Conservation (phyloP, 305 asterid genomes). For the Lippia alba region DNA sequence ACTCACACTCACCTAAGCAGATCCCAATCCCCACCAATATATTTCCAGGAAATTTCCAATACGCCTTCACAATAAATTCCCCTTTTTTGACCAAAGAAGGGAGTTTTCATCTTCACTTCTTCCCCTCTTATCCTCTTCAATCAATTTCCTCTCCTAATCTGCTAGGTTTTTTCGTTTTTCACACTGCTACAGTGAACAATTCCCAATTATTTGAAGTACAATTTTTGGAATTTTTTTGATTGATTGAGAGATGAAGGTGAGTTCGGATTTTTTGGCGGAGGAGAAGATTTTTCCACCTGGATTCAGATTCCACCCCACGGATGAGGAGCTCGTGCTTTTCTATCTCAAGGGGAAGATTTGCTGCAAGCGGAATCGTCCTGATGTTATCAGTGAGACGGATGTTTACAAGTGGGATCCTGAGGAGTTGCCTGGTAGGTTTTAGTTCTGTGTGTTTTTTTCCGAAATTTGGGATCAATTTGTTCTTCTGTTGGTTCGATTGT, state of each 20-base stretch:
- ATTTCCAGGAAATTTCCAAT: constrained; percentile 41
- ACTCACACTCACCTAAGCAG: constrained; percentile 33
- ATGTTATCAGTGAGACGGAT: constrained; percentile 80
- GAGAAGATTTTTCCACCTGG: constrained; percentile 71
- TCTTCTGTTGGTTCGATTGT: constrained; percentile 20
- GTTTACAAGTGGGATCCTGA: constrained; percentile 96
- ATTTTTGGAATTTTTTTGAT: background rate
- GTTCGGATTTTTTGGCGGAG: constrained; percentile 43
- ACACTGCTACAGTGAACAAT: constrained; percentile 6
- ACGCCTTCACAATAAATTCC: background rate
- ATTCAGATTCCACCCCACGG: constrained; percentile 94
- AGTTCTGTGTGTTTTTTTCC: background rate
- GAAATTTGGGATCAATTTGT: background rate
- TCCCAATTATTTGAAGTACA: background rate
- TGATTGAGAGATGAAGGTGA: constrained; percentile 30
- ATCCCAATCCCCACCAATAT: background rate
- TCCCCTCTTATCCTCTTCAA: background rate
- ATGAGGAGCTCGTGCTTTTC: constrained; percentile 86
- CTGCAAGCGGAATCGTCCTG: constrained; percentile 51
- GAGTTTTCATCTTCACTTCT: constrained; percentile 25
- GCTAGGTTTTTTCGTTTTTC: constrained; percentile 19
- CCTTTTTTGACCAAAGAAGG: constrained; percentile 24
- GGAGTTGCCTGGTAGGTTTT: constrained; percentile 78
- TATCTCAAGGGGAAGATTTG: constrained; percentile 88
- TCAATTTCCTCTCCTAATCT: background rate